Percentiles rank a stretch among this genome's conserved stretches.
phyloP scores from a whole-genome alignment of 2,329 filamentous ascomycete species.

The Ploettnerulaceae sp. region DNA sequence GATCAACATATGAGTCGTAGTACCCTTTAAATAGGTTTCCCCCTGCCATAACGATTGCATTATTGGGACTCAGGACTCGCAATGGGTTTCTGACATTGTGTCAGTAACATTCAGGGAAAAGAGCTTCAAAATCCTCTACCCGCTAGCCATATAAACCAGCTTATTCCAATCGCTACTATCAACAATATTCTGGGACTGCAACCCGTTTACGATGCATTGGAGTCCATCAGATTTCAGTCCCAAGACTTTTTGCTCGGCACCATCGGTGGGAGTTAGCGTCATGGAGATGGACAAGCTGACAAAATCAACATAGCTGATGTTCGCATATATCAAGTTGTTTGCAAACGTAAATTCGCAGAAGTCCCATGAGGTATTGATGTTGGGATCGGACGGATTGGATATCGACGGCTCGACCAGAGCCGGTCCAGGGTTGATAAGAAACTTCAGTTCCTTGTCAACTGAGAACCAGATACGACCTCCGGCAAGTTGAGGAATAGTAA shows the following conservation, averaged over 20 bases:
- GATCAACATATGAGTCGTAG: slow-evolving; percentile 43
- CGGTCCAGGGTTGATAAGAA: slow-evolving; percentile 63
- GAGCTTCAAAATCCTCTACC: slow-evolving; percentile 65
- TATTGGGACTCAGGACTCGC: slow-evolving; percentile 42
- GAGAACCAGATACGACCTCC: slow-evolving; percentile 71
- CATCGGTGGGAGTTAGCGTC: slow-evolving; percentile 41
- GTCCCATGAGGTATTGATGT: slow-evolving; percentile 57
- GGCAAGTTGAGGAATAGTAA: slow-evolving; percentile 65
- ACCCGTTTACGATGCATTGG: slow-evolving; percentile 46
- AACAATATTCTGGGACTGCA: slow-evolving; percentile 48
- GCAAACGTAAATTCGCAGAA: slow-evolving; percentile 70
- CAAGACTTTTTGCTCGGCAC: slow-evolving; percentile 44
- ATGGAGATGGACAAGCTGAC: slow-evolving; percentile 59
- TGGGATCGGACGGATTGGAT: slow-evolving; percentile 59
- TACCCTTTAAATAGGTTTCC: slow-evolving; percentile 44
- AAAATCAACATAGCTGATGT: slow-evolving; percentile 74
- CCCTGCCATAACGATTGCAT: slow-evolving; percentile 36
- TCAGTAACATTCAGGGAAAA: slow-evolving; percentile 46
- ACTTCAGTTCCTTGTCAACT: slow-evolving; percentile 57
- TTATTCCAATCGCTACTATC: slow-evolving; percentile 56
- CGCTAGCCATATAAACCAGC: slow-evolving; percentile 37
- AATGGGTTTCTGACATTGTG: slow-evolving; percentile 40
- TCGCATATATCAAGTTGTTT: slow-evolving; percentile 55
- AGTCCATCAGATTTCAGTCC: slow-evolving; percentile 55
- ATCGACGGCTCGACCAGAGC: slow-evolving; percentile 71